phyloP scores from a whole-genome alignment of 1,284 basidiomycete genomes.

The Caloboletus firmus region DNA sequence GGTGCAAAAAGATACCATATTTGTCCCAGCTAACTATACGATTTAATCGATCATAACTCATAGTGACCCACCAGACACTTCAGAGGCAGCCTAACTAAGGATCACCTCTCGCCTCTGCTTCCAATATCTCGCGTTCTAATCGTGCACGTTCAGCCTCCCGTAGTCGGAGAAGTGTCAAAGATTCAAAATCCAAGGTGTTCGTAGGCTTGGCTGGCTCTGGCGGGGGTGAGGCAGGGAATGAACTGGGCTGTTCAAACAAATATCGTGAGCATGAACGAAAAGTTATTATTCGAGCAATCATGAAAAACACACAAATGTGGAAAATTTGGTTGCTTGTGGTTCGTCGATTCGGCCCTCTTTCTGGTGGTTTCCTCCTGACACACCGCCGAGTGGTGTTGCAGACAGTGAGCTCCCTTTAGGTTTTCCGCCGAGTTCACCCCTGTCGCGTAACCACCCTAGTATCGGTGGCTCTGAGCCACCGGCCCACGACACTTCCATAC shows the following conservation, averaged over 20 bases:
- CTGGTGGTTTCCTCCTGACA: neutral
- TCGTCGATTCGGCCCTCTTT: neutral
- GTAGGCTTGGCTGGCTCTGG: constrained; percentile 28
- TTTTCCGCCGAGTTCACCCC: constrained; percentile 54
- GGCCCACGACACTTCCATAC: constrained; percentile 67
- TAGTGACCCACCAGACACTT: neutral
- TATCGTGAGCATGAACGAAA: constrained; percentile 1
- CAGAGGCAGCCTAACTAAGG: constrained; percentile 3
- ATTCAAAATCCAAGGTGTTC: constrained; percentile 64
- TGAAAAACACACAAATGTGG: constrained; percentile 31
- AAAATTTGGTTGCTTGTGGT: constrained; percentile 21
- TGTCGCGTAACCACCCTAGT: constrained; percentile 72
- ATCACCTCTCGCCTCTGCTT: constrained; percentile 51
- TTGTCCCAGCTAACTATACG: too few relatives aligned
- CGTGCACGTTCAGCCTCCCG: constrained; percentile 77
- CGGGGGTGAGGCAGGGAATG: constrained; percentile 19
- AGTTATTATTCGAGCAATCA: neutral
- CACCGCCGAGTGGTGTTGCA: neutral
- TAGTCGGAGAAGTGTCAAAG: constrained; percentile 77
- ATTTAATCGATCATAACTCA: too few relatives aligned
- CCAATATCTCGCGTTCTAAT: constrained; percentile 73
- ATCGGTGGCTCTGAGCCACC: constrained; percentile 74
- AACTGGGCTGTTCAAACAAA: constrained; percentile 21
- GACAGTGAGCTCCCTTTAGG: neutral
- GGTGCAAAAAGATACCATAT: too few relatives aligned